These are phyloP conservation scores for Clonostachys solani DNA, from an alignment of 2,329 filamentous ascomycete species.

Conservation along the genomic window DNA sequence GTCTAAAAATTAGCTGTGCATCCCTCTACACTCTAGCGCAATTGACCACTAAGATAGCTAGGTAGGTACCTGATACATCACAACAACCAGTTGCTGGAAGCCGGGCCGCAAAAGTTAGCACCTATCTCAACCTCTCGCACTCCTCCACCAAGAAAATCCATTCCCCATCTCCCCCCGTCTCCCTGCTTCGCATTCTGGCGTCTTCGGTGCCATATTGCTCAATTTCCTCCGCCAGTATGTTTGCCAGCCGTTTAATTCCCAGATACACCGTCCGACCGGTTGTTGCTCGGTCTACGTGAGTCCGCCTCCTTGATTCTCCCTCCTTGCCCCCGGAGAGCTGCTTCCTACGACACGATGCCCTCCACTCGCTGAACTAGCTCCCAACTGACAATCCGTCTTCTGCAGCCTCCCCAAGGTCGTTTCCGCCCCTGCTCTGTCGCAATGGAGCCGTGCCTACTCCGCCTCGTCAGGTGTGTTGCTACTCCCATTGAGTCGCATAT, in stretches of 20 bases:
- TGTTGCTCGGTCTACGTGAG: slow-evolving; percentile 49
- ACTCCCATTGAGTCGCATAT: slow-evolving; percentile 6
- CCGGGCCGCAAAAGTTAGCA: too few relatives aligned
- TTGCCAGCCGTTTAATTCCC: slow-evolving; percentile 57
- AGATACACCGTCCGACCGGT: slow-evolving; percentile 53
- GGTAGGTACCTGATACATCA: too few relatives aligned
- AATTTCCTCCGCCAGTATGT: slow-evolving; percentile 40
- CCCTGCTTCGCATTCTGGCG: neutral
- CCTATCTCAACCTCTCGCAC: neutral
- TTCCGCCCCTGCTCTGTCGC: slow-evolving; percentile 36
- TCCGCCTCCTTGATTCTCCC: slow-evolving; percentile 4
- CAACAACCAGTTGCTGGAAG: too few relatives aligned
- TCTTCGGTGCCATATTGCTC: slow-evolving; percentile 3
- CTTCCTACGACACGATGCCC: too few relatives aligned
- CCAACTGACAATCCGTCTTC: neutral
- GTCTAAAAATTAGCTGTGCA: too few relatives aligned
- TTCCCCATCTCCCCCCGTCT: slow-evolving; percentile 1
- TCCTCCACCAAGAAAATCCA: slow-evolving; percentile 1
- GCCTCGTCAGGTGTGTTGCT: slow-evolving; percentile 47
- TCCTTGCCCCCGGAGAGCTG: too few relatives aligned
- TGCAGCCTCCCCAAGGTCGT: slow-evolving; percentile 44
- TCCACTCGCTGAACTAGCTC: neutral
- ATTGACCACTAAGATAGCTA: too few relatives aligned
- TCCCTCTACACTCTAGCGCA: too few relatives aligned
- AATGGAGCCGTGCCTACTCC: slow-evolving; percentile 56